Base-by-base conservation (phyloP, 768 basidiomycete species). In the Porpolomopsis calyptriformis region DNA sequence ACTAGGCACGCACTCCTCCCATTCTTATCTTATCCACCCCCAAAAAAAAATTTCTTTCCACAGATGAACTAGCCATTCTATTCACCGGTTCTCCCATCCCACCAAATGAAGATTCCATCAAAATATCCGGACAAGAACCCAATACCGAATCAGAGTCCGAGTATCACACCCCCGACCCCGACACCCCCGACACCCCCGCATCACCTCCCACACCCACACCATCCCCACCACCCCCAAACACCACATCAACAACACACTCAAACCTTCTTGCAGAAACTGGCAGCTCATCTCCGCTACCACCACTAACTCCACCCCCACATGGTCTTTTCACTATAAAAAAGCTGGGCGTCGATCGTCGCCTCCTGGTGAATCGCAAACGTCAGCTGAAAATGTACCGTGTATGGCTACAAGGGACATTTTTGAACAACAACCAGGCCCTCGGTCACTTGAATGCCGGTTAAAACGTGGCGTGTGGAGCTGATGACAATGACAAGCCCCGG, bases 331-430 rank as follows among this genome's bases (percentile, higher is more conserved):
- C 69, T n/a, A 73, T 78, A n/a, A 77, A 82, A 46, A 86, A 90
- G 56, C 72, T 98, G 2, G 92, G 91, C 2, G 77, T 92, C 4
- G 96, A 99, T 66, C 71, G 92, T 5, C 73, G 96, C 35, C 64
- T 99, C 46, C 71, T 98, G 36, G 82, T 99, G 43, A 99, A 99
- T 58, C 73, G 96, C 38, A 97, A 96, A 65, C 71, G 88, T 48
- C 85, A 92, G 64, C 65, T 96, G 42, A 94, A 94, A 64, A 99
- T 99, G 96, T 97, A 94, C 60, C 72, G 96, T 38, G 85, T 92
- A 0, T 94, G 90, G 90, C 79, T 92, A 80, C 90, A 93, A 63
- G 87, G 78, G 0, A 84, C 82, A 57, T 90, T 90, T 57, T 68
- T 70, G 48, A 86, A 82, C 7, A 31, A 31, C 7, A 14, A n/a